These are phyloP conservation scores for Colletotrichum godetiae DNA, from an alignment of 2,329 filamentous ascomycete species.

Conservation along the genomic window DNA sequence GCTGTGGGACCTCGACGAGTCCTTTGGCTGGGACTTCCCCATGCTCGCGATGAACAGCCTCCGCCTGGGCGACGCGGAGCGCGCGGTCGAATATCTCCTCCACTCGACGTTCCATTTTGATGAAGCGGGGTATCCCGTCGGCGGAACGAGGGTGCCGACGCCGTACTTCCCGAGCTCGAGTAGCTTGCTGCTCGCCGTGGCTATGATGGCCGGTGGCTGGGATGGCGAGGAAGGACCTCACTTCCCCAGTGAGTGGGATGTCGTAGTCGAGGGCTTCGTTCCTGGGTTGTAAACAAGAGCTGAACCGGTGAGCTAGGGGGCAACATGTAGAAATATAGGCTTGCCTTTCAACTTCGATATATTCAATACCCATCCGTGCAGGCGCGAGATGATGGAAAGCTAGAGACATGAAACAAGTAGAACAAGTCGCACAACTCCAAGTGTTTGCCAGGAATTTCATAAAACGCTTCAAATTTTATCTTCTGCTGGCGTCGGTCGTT, in stretches of 20 bases:
- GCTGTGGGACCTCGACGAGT: constrained; percentile 52
- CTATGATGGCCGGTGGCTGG: constrained; percentile 69
- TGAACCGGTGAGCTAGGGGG: background rate
- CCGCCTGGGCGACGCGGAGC: constrained; percentile 50
- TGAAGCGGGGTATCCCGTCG: constrained; percentile 65
- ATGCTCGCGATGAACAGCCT: constrained; percentile 58
- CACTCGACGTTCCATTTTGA: constrained; percentile 65
- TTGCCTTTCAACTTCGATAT: background rate
- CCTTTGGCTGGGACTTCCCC: constrained; percentile 57
- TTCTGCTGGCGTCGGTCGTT: constrained; percentile 31
- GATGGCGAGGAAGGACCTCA: constrained; percentile 58
- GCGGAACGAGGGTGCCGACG: constrained; percentile 63
- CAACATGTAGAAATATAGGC: background rate
- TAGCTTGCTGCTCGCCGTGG: constrained; percentile 61
- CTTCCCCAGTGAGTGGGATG: constrained; percentile 61
- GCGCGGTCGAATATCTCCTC: constrained; percentile 56
- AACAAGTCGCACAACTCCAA: background rate
- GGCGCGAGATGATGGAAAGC: background rate
- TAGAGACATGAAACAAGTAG: background rate
- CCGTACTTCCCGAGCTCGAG: constrained; percentile 67
- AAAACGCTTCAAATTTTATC: constrained; percentile 17
- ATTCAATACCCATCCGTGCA: background rate
- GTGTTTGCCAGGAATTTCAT: background rate
- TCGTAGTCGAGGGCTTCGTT: constrained; percentile 59
- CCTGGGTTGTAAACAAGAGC: constrained; percentile 3